phyloP scores from a whole-genome alignment of 805 yeast species.

The Ogataea kodamae region DNA sequence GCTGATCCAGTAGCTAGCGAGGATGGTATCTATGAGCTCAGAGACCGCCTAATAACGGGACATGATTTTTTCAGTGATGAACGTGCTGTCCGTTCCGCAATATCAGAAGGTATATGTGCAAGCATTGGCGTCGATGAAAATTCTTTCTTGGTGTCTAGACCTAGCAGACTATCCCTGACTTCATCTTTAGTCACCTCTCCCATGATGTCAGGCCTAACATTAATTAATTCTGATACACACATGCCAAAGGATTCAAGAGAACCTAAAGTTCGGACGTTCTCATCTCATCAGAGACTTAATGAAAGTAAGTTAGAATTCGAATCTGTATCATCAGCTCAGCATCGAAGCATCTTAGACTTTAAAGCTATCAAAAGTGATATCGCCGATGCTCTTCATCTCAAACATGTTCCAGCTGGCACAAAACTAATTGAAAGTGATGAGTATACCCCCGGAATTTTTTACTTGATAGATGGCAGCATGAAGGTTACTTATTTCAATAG shows the following conservation, averaged over 20 bases:
- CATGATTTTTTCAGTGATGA: slow-evolving; percentile 74
- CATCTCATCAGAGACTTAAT: slow-evolving; percentile 1
- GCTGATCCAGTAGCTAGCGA: slow-evolving; percentile 10
- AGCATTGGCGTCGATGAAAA: slow-evolving; percentile 58
- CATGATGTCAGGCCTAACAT: slow-evolving; percentile 19
- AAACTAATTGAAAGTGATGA: slow-evolving; percentile 61
- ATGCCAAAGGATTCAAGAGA: neutral
- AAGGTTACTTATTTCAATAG: slow-evolving; percentile 53
- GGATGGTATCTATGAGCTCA: slow-evolving; percentile 25
- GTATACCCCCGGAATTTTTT: slow-evolving; percentile 70
- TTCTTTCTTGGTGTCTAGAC: slow-evolving; percentile 12
- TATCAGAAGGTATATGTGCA: slow-evolving; percentile 68
- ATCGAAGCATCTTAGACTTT: slow-evolving; percentile 36
- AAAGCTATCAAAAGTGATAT: slow-evolving; percentile 54
- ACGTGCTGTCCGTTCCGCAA: slow-evolving; percentile 54
- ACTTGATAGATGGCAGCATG: slow-evolving; percentile 73
- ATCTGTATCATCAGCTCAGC: slow-evolving; percentile 15
- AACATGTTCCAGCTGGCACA: slow-evolving; percentile 49
- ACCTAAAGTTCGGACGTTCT: slow-evolving; percentile 14
- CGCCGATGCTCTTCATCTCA: slow-evolving; percentile 55
- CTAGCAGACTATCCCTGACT: slow-evolving; percentile 13
- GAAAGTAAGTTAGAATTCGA: slow-evolving; percentile 12
- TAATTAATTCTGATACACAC: slow-evolving; percentile 5
- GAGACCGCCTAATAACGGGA: slow-evolving; percentile 40
- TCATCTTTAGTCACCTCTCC: slow-evolving; percentile 25